Evolutionary conservation across 1,284 basidiomycete species (phyloP), one percentile per base, ranked within the genome.

Genomic region (Ustanciosporium gigantosporum): DNA sequence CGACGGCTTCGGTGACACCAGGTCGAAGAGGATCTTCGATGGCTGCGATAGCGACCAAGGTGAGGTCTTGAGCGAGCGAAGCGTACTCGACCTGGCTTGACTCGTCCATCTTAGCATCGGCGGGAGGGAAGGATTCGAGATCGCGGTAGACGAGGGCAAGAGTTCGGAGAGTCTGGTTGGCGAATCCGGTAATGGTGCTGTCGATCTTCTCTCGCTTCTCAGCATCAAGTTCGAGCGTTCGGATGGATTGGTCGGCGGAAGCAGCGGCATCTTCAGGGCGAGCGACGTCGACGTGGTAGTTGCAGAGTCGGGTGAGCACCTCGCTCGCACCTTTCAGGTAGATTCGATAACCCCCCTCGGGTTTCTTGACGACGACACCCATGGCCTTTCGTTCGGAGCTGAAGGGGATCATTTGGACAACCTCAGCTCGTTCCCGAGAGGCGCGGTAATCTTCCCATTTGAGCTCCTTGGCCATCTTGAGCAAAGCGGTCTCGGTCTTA

Each of bases 11-110:
- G 7, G 84, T 84, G 16, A 98, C 93, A 76, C 92, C 91, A 1
- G 85, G 84, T 31, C 94, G 89, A 5, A 98, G 84, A 25, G 94
- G 94, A 76, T 98, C 95, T 77, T 97, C 93, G 75, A 98, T 95
- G 75, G 91, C 94, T 59, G 86, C 86, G 66, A 98, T 88, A 35
- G 85, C 88, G 50, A 97, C 86, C 25, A 98, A 84, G 0, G 87
- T 92, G 56, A 98, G 79, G 39, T 93, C 85, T 25, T 81, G 76
- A 2, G 87, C 84, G 15, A 97, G 79, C 34, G 83, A 82, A 0
- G 87, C 84, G 76, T 88, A 95, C 5, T 85, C 82, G 41, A 93
- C 86, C 17, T 82, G 66, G 31, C 61, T 68, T 48, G 84, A 82
- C 21, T 84, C 81, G 24, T 83, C 82, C 32, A 82, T 77, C 17